phyloP scores from a whole-genome alignment of 495 filamentous ascomycete genomes.

The Amorphotheca resinae region DNA sequence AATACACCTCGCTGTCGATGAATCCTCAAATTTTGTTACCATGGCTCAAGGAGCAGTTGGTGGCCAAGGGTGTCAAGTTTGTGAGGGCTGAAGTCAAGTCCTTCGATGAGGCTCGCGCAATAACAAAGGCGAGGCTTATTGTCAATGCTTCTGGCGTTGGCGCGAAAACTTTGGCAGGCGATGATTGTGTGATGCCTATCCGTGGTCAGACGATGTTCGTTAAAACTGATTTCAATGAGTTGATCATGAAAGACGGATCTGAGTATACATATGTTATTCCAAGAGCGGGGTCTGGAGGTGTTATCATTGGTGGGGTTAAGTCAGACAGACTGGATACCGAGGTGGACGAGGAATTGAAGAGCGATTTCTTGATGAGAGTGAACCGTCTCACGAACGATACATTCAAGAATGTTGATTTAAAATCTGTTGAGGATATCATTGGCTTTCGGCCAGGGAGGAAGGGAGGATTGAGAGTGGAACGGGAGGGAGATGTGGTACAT shows the following conservation, averaged over 20 bases:
- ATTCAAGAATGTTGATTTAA: conserved; percentile 11
- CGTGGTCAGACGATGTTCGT: conserved; percentile 20
- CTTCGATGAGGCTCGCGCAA: conserved; percentile 13
- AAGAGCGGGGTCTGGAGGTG: conserved; percentile 29
- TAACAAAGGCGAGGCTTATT: conserved; percentile 4
- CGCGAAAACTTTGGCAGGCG: conserved; percentile 9
- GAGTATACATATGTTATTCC: conserved; percentile 42
- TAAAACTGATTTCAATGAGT: conserved; percentile 7
- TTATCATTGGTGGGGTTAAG: conserved; percentile 37
- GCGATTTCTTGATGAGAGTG: conserved; percentile 16
- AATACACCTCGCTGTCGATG: conserved; percentile 20
- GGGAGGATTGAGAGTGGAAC: conserved; percentile 25
- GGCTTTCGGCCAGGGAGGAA: conserved; percentile 22
- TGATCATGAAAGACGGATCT: conserved; percentile 26
- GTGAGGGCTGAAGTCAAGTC: conserved; percentile 11
- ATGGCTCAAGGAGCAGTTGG: conserved; percentile 19
- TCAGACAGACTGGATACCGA: conserved; percentile 22
- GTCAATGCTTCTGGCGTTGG: conserved; percentile 18
- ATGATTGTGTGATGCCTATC: conserved; percentile 10
- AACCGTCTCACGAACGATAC: conserved; percentile 10
- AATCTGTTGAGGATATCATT: conserved; percentile 17
- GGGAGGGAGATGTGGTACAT: conserved; percentile 23
- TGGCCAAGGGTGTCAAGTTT: conserved; percentile 21
- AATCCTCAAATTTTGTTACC: conserved; percentile 22
- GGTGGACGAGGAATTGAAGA: conserved; percentile 12